Conservation (phyloP, 2,329 filamentous ascomycete species). For the Penicillium occitanis region DNA sequence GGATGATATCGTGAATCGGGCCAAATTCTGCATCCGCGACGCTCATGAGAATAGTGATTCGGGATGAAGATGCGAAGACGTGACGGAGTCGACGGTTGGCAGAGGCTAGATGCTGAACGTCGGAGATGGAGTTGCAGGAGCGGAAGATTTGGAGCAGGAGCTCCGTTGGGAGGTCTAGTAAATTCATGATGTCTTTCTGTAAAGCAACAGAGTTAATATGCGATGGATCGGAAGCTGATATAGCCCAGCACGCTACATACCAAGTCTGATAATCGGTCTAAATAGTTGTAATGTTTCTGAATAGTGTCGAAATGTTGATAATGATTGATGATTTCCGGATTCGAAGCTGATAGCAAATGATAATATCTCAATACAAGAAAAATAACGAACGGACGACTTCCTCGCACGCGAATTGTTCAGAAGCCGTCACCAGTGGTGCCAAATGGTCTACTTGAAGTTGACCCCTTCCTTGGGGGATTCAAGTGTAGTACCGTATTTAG, state of each 20-base stretch:
- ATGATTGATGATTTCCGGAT: not conserved
- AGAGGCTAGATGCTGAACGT: constrained; percentile 55
- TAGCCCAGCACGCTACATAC: not conserved
- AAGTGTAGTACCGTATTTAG: constrained; percentile 15
- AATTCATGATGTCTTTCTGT: constrained; percentile 45
- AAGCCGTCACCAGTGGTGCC: constrained; percentile 24
- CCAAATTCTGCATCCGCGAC: constrained; percentile 59
- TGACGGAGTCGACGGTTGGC: constrained; percentile 56
- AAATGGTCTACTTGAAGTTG: constrained; percentile 27
- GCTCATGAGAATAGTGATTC: constrained; percentile 54
- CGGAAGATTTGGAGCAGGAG: constrained; percentile 58
- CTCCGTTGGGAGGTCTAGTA: constrained; percentile 59
- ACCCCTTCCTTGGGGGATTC: constrained; percentile 38
- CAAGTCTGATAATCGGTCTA: constrained; percentile 1
- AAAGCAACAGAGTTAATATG: not conserved
- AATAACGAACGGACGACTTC: constrained; percentile 14
- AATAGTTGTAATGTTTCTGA: not conserved
- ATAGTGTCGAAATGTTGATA: not conserved
- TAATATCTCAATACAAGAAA: constrained; percentile 4
- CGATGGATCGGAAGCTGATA: not conserved
- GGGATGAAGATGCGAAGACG: constrained; percentile 55
- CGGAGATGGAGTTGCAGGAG: constrained; percentile 53
- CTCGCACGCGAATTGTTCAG: constrained; percentile 24
- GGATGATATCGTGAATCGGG: constrained; percentile 58
- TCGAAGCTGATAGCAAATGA: constrained; percentile 1